Evolutionary conservation across 2,329 filamentous ascomycete species (phyloP).

Genomic region (Ophiocordyceps australis): DNA sequence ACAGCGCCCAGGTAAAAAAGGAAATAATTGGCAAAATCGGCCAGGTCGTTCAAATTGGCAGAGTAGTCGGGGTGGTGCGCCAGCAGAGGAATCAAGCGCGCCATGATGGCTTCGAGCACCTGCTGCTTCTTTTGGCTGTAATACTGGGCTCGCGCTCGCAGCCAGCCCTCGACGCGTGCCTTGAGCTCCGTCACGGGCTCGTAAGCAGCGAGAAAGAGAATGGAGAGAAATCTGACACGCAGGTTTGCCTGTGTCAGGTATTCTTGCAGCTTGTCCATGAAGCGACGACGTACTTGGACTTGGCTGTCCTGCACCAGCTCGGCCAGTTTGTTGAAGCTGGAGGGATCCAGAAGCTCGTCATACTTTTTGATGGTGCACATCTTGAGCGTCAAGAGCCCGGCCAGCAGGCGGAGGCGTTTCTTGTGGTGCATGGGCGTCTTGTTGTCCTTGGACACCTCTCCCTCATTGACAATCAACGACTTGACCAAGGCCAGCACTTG

Average conservation of each 20-base stretch:
- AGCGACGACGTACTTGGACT: constrained; percentile 55
- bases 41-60: constrained; percentile 44
- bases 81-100: constrained; percentile 68
- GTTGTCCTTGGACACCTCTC: constrained; percentile 60
- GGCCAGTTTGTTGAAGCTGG: constrained; percentile 67
- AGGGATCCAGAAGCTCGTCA: constrained; percentile 54
- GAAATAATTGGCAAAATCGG: constrained; percentile 76
- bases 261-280: constrained; percentile 77
- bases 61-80: constrained; percentile 89
- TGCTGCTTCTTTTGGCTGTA: constrained; percentile 40
- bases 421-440: constrained; percentile 65
- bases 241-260: constrained; percentile 61
- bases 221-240: constrained; percentile 64
- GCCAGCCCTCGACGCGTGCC: constrained; percentile 68
- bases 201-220: constrained; percentile 80
- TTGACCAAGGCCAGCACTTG: constrained; percentile 67
- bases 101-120: constrained; percentile 65
- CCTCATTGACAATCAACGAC: constrained; percentile 54
- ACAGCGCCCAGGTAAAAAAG: constrained; percentile 74
- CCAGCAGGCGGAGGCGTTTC: constrained; percentile 62
- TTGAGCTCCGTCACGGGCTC: constrained; percentile 64
- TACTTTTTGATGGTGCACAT: constrained; percentile 60
- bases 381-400: constrained; percentile 68
- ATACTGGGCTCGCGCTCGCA: constrained; percentile 58
- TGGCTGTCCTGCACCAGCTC: constrained; percentile 65